Base-by-base conservation (phyloP, 768 basidiomycete species). In the Kwoniella newhampshirensis region DNA sequence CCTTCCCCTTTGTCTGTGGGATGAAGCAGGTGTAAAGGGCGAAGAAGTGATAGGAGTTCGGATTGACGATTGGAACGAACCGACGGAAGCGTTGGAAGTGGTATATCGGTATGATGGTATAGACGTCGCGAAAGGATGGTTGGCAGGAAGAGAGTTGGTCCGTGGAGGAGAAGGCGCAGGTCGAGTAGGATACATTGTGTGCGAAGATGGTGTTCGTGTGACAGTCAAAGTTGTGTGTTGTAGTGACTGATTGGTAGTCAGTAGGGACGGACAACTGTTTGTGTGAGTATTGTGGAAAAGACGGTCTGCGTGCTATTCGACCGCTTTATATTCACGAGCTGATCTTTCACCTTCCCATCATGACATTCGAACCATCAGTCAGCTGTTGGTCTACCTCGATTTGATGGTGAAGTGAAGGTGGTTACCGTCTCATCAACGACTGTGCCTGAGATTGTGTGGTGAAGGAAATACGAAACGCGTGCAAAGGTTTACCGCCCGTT, bases 81-180 rank as follows among this genome's bases (percentile, higher is more conserved):
- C 40, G 7, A n/a, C 8, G 21, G 40, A 42, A 5, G 40, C 21
- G 40, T 42, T 54, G 26, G 23, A 7, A 30, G 47, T 18, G 40
- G 59, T 15, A 44, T 54, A 51, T 48, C 18, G 35, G 12, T 37
- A 18, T 32, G 50, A 35, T 25, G 30, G 4, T 4, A 20, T 13
- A 26, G 53, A 54, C 11, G 59, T 60, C n/a, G 59, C 52, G 27
- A 60, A 60, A 36, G 59, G 59, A 35, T 60, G 59, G 51, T 60
- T 46, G 25, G 40, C 52, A 3, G 52, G 53, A 7, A 60, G 28
- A 0, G 39, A 36, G 8, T 40, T 20, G 23, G 20, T 28, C 8
- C 28, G 26, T 23, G 57, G 37, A 20, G 59, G 53, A 3, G 53
- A 48, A 27, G 58, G 53, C 40, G 59, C 59, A 48, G 47, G 46